phyloP scores from a whole-genome alignment of 2,329 filamentous ascomycete genomes.

The Chaetomium strumarium region DNA sequence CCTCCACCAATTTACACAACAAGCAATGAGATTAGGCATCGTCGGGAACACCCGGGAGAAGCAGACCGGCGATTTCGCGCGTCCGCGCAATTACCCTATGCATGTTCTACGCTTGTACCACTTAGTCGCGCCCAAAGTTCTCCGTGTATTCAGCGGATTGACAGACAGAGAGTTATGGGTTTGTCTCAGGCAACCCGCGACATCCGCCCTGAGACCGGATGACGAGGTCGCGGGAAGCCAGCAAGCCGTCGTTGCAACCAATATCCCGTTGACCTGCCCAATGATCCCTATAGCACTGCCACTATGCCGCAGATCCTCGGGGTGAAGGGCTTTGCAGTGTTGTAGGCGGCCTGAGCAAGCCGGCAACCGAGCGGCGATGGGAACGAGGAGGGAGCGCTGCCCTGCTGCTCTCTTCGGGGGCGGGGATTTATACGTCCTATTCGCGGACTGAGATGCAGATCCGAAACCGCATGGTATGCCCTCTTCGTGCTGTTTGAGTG shows the following conservation, averaged over 20 bases:
- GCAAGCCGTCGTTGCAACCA: neutral
- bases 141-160: too few relatives aligned
- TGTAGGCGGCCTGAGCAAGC: neutral
- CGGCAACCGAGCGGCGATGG: neutral
- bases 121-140: neutral
- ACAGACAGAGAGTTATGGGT: neutral
- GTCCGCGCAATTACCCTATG: neutral
- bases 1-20: too few relatives aligned
- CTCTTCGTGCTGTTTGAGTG: neutral
- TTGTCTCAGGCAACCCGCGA: neutral
- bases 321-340: neutral
- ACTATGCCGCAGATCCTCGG: neutral
- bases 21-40: neutral
- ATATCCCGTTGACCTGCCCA: neutral
- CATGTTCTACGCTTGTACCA: slow-evolving; percentile 7
- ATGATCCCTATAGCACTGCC: neutral
- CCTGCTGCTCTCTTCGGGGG: neutral
- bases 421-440: neutral
- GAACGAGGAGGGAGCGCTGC: neutral
- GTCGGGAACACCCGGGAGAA: neutral
- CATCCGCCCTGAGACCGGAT: neutral
- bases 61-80: neutral
- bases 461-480: neutral
- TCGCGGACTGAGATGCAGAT: neutral
- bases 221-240: neutral